These are phyloP conservation scores for Acacia pycnantha DNA, from an alignment of 331 rosid species.

Conservation along the genomic window DNA sequence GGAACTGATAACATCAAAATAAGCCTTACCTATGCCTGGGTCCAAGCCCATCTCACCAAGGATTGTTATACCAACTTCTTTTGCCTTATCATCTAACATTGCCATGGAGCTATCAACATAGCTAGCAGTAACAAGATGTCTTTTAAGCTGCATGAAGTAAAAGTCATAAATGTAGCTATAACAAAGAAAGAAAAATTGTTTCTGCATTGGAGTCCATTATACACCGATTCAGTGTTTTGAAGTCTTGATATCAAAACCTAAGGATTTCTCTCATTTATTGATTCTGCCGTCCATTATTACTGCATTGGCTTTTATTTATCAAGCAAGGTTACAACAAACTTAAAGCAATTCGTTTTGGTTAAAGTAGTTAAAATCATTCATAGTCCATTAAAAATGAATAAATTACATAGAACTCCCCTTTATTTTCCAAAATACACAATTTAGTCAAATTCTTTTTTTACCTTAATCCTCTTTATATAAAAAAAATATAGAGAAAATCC, in stretches of 20 bases:
- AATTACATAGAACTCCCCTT: neutral
- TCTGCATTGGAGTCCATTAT: neutral
- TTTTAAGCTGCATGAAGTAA: constrained; percentile 64
- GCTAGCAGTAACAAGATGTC: constrained; percentile 95
- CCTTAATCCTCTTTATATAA: neutral
- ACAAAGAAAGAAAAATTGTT: constrained; percentile 1
- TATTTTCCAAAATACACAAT: neutral
- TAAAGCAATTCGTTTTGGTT: neutral
- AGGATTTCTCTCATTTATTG: neutral
- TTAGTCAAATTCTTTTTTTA: neutral
- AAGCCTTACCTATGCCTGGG: constrained; percentile 86
- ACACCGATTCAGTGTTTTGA: neutral
- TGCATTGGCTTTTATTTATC: neutral
- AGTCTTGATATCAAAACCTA: neutral
- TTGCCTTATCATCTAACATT: constrained; percentile 70
- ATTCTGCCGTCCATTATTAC: neutral
- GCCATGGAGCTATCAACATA: constrained; percentile 83
- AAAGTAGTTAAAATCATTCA: neutral
- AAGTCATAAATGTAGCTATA: constrained; percentile 23
- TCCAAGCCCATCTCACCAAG: constrained; percentile 99
- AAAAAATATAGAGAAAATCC: neutral
- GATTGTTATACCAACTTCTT: constrained; percentile 79
- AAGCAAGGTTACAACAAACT: neutral
- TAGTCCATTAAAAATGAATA: neutral
- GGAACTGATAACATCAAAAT: constrained; percentile 15